Conservation (phyloP, 2,329 filamentous ascomycete species). For the Aspergillus neoniger region DNA sequence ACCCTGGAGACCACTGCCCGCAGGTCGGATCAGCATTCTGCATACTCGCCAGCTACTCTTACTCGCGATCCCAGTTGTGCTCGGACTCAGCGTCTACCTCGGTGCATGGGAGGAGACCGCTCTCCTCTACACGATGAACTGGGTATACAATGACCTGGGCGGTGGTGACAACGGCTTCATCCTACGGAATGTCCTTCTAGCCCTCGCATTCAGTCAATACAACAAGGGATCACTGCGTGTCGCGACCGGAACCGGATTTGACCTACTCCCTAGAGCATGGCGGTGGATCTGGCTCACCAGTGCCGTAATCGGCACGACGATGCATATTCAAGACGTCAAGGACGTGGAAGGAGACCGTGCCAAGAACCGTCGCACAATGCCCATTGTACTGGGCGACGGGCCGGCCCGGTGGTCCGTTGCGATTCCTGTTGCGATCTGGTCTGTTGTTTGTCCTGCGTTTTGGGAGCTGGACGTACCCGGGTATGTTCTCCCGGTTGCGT, state of each 20-base stretch:
- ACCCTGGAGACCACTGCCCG: slow-evolving; percentile 38
- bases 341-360: slow-evolving; percentile 36
- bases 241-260: background rate
- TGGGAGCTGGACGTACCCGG: background rate
- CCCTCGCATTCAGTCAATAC: background rate
- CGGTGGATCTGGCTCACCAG: background rate
- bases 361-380: slow-evolving; percentile 19
- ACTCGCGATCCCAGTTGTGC: slow-evolving; percentile 21
- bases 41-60: slow-evolving; percentile 29
- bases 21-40: slow-evolving; percentile 24
- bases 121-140: slow-evolving; percentile 36
- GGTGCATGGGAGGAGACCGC: slow-evolving; percentile 29
- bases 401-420: background rate
- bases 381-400: background rate
- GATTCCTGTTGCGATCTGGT: background rate
- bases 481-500: background rate
- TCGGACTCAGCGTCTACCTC: slow-evolving; percentile 23
- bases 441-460: background rate
- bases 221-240: background rate
- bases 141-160: slow-evolving; percentile 47
- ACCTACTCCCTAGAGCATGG: background rate
- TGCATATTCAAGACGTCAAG: slow-evolving; percentile 43
- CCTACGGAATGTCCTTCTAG: slow-evolving; percentile 19
- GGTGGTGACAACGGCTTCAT: slow-evolving; percentile 27
- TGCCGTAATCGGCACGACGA: slow-evolving; percentile 35